These are phyloP conservation scores for Allium cepa DNA, from an alignment of 106 monocot species.

Conservation along the genomic window DNA sequence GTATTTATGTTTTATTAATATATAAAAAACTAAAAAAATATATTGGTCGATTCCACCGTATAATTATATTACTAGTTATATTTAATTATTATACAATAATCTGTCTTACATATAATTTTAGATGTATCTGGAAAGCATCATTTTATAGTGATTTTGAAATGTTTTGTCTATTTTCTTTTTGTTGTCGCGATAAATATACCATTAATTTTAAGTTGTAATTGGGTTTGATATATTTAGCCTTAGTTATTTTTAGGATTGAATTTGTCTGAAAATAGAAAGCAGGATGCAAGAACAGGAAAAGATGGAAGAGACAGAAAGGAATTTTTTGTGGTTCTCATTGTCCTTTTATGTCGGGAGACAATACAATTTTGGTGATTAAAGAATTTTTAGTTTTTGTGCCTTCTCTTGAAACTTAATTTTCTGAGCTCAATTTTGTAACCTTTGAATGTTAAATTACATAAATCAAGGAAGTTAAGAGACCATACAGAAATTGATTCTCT, in stretches of 20 bases:
- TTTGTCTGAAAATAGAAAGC: neutral
- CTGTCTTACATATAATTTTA: too few species aligned
- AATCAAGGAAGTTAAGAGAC: neutral
- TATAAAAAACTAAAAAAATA: too few species aligned
- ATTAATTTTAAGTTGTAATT: too few species aligned
- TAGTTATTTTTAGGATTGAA: neutral
- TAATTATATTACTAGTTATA: too few species aligned
- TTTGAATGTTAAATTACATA: neutral
- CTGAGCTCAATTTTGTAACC: neutral
- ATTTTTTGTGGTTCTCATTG: neutral
- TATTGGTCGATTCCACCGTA: too few species aligned
- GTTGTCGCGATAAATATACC: too few species aligned
- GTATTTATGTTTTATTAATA: too few species aligned
- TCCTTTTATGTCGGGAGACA: neutral
- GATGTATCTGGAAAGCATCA: too few species aligned
- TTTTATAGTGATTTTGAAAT: too few species aligned
- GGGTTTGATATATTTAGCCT: too few species aligned
- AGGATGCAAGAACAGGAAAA: neutral
- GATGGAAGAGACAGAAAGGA: neutral
- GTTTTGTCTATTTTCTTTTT: too few species aligned
- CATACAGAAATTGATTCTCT: neutral
- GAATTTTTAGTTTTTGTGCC: neutral
- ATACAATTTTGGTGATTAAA: neutral
- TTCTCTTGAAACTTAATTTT: neutral
- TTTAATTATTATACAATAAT: too few species aligned